These are phyloP conservation scores for Geranium rotundifolium DNA, from an alignment of 345 rosid genomes.

Conservation along the genomic window DNA sequence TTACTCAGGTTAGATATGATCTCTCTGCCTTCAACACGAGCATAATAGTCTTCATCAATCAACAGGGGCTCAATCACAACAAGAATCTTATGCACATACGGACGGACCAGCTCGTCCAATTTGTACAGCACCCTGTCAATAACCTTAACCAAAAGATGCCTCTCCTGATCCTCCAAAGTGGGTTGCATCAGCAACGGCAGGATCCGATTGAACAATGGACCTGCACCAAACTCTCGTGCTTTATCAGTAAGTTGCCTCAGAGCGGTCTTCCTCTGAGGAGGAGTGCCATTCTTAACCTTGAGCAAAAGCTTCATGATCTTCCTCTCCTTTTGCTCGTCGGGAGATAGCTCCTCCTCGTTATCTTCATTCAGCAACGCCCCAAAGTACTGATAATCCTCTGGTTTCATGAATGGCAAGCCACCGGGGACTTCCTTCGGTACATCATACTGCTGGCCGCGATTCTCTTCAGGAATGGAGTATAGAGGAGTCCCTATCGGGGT, in stretches of 20 bases:
- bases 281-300: slow-evolving; percentile 98
- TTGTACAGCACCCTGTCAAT: slow-evolving; percentile 88
- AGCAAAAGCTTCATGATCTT: slow-evolving; percentile 90
- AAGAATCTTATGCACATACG: slow-evolving; percentile 92
- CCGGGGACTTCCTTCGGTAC: slow-evolving; percentile 83
- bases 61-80: slow-evolving; percentile 95
- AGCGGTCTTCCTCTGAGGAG: slow-evolving; percentile 96
- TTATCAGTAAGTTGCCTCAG: slow-evolving; percentile 93
- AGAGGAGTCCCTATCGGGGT: slow-evolving; percentile 86
- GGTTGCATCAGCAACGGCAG: slow-evolving; percentile 96
- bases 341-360: slow-evolving; percentile 74
- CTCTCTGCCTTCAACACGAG: slow-evolving; percentile 98
- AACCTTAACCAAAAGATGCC: slow-evolving; percentile 96
- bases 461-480: slow-evolving; percentile 78
- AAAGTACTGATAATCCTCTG: slow-evolving; percentile 91
- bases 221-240: slow-evolving; percentile 97
- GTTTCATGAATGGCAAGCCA: slow-evolving; percentile 92
- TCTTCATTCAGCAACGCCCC: slow-evolving; percentile 80
- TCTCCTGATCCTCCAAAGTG: slow-evolving; percentile 93
- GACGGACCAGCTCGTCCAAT: slow-evolving; percentile 94
- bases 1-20: slow-evolving; percentile 94
- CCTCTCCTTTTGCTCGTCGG: slow-evolving; percentile 93
- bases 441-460: slow-evolving; percentile 93
- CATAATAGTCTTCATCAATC: slow-evolving; percentile 99
- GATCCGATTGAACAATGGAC: slow-evolving; percentile 79